Base-by-base conservation (phyloP, 768 basidiomycete genomes). In the Rhodotorula taiwanensis region DNA sequence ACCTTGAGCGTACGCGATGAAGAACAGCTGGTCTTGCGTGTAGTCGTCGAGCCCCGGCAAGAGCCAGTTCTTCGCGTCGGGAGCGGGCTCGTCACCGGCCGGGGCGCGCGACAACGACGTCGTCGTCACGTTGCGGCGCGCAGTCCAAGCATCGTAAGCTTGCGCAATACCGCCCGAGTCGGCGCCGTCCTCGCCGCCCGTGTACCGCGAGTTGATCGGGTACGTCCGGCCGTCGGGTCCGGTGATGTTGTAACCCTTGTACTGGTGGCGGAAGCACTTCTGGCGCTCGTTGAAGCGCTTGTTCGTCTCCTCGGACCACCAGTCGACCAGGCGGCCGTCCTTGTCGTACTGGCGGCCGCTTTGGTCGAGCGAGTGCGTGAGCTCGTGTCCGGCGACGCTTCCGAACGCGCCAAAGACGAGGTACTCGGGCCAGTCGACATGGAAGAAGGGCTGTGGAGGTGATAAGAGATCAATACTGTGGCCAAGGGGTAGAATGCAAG, bases 361-460 rank as follows among this genome's bases (percentile, higher is more conserved):
- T 44, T 67, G 88, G 75, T 93, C 92, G 71, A 93, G 92, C 3
- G 88, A 88, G 71, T 92, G 89, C 27, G 88, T 88, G 49, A 98
- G 78, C 75, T 99, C 94, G 74, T 99, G 94, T 0, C 89, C 83
- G 28, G 91, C 92, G 25, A 95, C 86, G 53, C 86, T 84, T 20
- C 93, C 95, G 72, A 98, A 95, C 2, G 90, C 84, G 27, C 92
- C 94, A 69, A 94, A 98, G 33, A 84, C 81, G 60, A 98, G 79
- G 75, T 95, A 94, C 34, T 82, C 79, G 8, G 95, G 95, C 89
- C 90, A 94, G 58, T 83, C 79, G 55, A 82, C 79, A 7, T 82
- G 82, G 79, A 92, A 97, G 82, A 92, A 97, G 0, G 93, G 93
- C 3, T 51, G 27, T 16, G 11, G 39, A 11, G 45, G 13, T 18